Conservation (phyloP, 179 eudicot species). For the Beta lomatogona region DNA sequence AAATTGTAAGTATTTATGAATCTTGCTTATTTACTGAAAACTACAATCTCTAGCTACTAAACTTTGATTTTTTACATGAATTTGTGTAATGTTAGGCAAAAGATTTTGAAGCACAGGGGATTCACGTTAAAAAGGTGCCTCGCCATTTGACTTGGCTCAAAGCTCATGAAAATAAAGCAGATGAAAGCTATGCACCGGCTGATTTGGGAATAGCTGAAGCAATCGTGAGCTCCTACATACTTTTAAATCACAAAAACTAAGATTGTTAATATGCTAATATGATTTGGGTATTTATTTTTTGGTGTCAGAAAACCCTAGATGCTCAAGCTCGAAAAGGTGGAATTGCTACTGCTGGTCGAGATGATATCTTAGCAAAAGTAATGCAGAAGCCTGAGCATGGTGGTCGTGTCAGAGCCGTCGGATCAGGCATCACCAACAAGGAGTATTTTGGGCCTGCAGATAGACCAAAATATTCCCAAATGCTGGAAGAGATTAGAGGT, state of each 20-base stretch:
- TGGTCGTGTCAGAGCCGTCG: constrained; percentile 9
- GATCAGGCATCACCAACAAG: constrained; percentile 1
- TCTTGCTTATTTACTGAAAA: not conserved
- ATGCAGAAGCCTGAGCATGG: constrained; percentile 18
- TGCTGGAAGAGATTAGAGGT: not conserved
- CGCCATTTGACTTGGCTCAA: constrained; percentile 11
- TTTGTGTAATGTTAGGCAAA: not conserved
- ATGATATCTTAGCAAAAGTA: constrained; percentile 15
- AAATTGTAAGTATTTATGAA: not conserved
- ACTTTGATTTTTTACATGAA: not conserved
- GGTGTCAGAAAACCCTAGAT: constrained; percentile 3
- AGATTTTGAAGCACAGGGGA: constrained; percentile 8
- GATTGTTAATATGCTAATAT: not conserved
- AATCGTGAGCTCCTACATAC: not conserved
- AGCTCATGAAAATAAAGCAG: constrained; percentile 12
- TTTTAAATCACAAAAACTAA: not conserved
- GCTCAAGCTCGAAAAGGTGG: constrained; percentile 13
- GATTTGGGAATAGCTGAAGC: constrained; percentile 11
- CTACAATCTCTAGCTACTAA: not conserved
- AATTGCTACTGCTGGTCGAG: not conserved
- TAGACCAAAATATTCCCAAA: not conserved
- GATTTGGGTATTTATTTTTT: not conserved
- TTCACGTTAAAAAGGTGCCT: constrained; percentile 12
- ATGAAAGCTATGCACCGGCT: constrained; percentile 6
- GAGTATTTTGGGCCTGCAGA: constrained; percentile 1